These are phyloP conservation scores for Diaporthe sp. DNA, from an alignment of 2,329 filamentous ascomycete species.

Conservation along the genomic window DNA sequence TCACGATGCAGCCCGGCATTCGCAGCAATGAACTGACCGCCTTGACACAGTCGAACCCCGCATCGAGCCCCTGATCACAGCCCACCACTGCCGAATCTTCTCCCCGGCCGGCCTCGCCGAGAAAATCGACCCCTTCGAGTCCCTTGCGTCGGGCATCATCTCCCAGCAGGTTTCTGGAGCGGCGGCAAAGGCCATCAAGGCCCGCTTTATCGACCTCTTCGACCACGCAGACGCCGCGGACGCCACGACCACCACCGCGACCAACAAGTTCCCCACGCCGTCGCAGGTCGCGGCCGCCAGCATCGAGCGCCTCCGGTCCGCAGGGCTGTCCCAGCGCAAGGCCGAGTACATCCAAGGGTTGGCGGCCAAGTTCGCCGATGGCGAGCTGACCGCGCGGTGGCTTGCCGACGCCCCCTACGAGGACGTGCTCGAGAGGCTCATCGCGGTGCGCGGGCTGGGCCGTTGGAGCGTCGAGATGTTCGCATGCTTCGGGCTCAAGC, in stretches of 20 bases:
- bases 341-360: conserved; percentile 94
- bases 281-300: conserved; percentile 76
- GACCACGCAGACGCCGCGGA: conserved; percentile 45
- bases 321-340: conserved; percentile 93
- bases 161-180: conserved; percentile 96
- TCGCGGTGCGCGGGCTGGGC: conserved; percentile 88
- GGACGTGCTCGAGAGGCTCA: conserved; percentile 84
- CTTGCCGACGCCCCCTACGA: conserved; percentile 86
- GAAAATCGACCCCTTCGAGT: conserved; percentile 88
- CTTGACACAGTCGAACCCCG: conserved; percentile 72
- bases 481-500: conserved; percentile 93
- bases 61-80: conserved; percentile 79
- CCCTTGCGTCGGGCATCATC: conserved; percentile 88
- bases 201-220: conserved; percentile 86
- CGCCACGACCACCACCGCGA: conserved; percentile 18
- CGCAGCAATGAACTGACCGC: background rate
- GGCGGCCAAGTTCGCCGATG: conserved; percentile 82
- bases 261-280: conserved; percentile 78
- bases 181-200: conserved; percentile 90
- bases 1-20: too few relatives aligned
- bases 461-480: conserved; percentile 99
- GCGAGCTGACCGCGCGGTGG: conserved; percentile 82
- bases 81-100: conserved; percentile 84
- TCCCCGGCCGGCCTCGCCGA: conserved; percentile 86
- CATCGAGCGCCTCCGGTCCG: conserved; percentile 80